Conservation (phyloP, 352 stramenopile genomes). For the Lagenidium giganteum region DNA sequence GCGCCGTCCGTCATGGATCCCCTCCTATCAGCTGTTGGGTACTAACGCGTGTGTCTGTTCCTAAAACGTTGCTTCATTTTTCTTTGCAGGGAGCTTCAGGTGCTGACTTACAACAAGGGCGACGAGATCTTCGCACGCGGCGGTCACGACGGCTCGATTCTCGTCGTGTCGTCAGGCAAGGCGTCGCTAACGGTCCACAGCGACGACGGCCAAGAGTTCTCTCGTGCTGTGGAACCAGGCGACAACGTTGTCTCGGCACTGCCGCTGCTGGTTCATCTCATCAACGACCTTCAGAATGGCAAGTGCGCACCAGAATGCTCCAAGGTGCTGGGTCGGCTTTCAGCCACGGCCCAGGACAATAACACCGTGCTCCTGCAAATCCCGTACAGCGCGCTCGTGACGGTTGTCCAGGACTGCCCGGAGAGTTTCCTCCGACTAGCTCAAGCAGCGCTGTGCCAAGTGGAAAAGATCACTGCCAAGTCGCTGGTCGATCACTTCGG, state of each 20-base stretch:
- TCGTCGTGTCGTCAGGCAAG: conserved; percentile 61
- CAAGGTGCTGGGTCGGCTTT: conserved; percentile 58
- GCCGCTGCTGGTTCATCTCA: conserved; percentile 48
- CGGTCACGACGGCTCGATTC: conserved; percentile 65
- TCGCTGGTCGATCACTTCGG: conserved; percentile 83
- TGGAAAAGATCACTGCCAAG: conserved; percentile 78
- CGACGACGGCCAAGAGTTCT: conserved; percentile 35
- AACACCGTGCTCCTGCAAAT: conserved; percentile 66
- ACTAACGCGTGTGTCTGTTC: too few species aligned
- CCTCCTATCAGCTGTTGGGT: too few species aligned
- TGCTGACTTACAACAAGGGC: conserved; percentile 37
- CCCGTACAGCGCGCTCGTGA: conserved; percentile 31
- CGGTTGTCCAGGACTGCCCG: conserved; percentile 51
- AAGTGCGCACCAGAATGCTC: conserved; percentile 18
- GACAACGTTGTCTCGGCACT: conserved; percentile 75
- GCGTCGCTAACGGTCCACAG: conserved; percentile 57
- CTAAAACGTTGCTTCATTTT: too few species aligned
- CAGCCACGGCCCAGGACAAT: conserved; percentile 36
- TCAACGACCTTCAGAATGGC: conserved; percentile 30
- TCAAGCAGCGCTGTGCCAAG: conserved; percentile 70
- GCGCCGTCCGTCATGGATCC: background rate
- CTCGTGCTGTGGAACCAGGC: conserved; percentile 39
- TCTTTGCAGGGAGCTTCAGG: conserved; percentile 43
- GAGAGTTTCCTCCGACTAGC: conserved; percentile 71
- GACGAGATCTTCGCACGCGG: conserved; percentile 55